Base-by-base conservation (phyloP, 305 asterid species). In the Lippia alba region DNA sequence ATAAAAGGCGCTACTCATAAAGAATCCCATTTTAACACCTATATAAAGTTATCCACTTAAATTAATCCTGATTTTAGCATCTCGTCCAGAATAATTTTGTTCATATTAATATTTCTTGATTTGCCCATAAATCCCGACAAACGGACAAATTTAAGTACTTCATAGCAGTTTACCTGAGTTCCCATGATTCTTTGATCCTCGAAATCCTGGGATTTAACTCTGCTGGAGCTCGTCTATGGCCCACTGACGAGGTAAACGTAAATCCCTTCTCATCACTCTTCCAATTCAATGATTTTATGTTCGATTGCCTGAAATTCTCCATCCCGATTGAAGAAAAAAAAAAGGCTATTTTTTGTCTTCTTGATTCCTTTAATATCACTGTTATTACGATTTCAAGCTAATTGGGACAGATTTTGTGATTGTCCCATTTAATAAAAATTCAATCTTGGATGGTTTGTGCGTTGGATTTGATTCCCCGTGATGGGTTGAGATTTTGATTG, bases 191-290 rank as follows among this genome's bases (percentile, higher is more conserved):
- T 64, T 69, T 56, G 65, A 41, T 24, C 71, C 1, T 55, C 8
- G 44, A 40, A 51, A 5, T 30, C 45, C 45, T 51, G 40, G 39
- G 61, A 14, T 40, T 39, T 44, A 53, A 33, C 56, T 17, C 10
- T 2, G 34, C 41, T 34, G 33, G 41, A 18, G 20, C 11, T 41
- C 59, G 14, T 18, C 34, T 40, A 19, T 17, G 61, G 59, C 64
- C 11, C 24, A 24, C 60, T 45, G 62, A 64, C 48, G 70, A 79
- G 84, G 76, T 79, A 53, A 50, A 45, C 8, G 76, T 79, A 53
- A 24, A 24, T 41, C 32, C 18, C 64, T 36, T 64, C 8, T n/a
- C 5, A 53, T 46, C 66, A 0, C 56, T 58, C 15, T 14, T 68
- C 41, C 9, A 41, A 51, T 20, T 73, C 12, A 18, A 51, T 53